Base-by-base conservation (phyloP, 805 yeast genomes). In the Suhomyces emberorum region DNA sequence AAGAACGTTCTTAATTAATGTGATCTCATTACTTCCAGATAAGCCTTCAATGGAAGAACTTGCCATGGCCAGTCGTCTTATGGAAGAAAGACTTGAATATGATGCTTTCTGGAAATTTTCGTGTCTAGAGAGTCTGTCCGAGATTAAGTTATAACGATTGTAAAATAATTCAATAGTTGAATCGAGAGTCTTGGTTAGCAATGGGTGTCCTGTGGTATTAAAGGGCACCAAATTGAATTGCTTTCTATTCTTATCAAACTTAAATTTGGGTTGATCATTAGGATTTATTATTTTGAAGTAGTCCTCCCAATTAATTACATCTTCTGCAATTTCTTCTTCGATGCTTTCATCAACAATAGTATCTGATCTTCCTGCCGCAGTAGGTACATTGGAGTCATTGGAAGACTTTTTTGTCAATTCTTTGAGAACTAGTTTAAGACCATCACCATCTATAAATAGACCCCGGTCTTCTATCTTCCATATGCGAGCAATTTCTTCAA, bases 401-500 rank as follows among this genome's bases (percentile, higher is more conserved):
- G 18, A 15, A 19, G 45, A 42, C 18, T 50, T 55, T 21, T 48
- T 52, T 25, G 44, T 49, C 39, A 65, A 40, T 46, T 88, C 95
- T 33, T 71, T 71, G 11, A 89, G 66, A 2, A 91, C 79, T 24
- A 73, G 75, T 1, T 62, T 57, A 11, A 88, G 70, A 3, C 86
- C 83, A 3, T 72, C 77, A 3, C 89, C 88, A 50, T 88, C 96
- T 2, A 91, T 69, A 48, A 91, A 91, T 6, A 88, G 52, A 0
- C 96, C 96, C 29, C 91, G 69, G 38, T 87, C 95, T 52, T 88
- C 95, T 31, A 78, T 84, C 50, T 88, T 88, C 98, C 98, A 91
- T 3, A 76, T 48, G 25, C 74, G 68, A 3, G 95, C 96, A 12
- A 91, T 72, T 7, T 79, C 81, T 51, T 93, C 98, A 16, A 91